phyloP scores from a whole-genome alignment of 805 yeast species.

The Debaryomyces hansenii region DNA sequence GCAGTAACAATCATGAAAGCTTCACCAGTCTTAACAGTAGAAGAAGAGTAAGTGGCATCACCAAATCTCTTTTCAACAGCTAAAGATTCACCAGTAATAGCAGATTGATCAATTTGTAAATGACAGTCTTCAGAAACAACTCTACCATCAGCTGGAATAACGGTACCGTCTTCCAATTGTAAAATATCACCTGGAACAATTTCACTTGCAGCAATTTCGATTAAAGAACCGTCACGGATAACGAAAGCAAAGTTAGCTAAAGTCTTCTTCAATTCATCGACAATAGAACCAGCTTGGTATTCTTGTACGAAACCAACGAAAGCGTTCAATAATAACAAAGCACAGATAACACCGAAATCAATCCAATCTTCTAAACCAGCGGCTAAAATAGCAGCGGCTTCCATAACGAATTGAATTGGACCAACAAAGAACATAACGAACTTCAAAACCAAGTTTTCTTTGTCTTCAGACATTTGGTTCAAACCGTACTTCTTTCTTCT shows the following conservation, averaged over 20 bases:
- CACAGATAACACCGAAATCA: constrained; percentile 97
- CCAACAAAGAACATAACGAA: constrained; percentile 88
- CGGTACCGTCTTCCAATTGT: constrained; percentile 90
- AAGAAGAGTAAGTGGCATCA: constrained; percentile 86
- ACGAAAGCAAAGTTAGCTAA: constrained; percentile 87
- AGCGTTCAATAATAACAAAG: constrained; percentile 82
- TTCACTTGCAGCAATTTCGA: constrained; percentile 78
- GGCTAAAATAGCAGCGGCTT: constrained; percentile 92
- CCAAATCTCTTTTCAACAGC: constrained; percentile 92
- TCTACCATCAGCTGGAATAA: constrained; percentile 92
- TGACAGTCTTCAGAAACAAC: constrained; percentile 80
- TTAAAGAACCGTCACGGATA: constrained; percentile 75
- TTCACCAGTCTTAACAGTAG: constrained; percentile 95
- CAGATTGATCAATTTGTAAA: constrained; percentile 93
- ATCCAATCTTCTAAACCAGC: constrained; percentile 98
- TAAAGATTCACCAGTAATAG: constrained; percentile 95
- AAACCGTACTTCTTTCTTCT: constrained; percentile 91
- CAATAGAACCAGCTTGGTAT: constrained; percentile 97
- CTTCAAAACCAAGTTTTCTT: constrained; percentile 75
- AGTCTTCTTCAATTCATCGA: constrained; percentile 93
- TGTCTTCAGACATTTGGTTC: constrained; percentile 89
- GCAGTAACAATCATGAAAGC: constrained; percentile 92
- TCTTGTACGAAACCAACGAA: constrained; percentile 95
- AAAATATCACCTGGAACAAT: constrained; percentile 95
- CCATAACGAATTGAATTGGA: constrained; percentile 97